phyloP scores from a whole-genome alignment of 2,329 filamentous ascomycete genomes.

The Botrytis aclada region DNA sequence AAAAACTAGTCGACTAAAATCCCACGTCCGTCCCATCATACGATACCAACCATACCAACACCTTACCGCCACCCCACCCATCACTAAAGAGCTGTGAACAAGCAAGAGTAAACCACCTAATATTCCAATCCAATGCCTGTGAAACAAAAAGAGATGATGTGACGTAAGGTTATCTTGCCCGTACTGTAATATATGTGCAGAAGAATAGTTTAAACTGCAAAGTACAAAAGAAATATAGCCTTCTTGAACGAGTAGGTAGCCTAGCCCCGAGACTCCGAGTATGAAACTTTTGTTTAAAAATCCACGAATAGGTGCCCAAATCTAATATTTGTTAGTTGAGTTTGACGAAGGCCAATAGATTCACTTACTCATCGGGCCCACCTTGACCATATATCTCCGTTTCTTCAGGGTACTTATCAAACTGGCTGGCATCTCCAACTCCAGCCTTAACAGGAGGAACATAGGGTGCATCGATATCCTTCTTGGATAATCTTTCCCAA shows the following conservation, averaged over 20 bases:
- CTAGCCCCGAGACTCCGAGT: not conserved
- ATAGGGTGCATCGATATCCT: constrained; percentile 97
- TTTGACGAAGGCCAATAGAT: constrained; percentile 32
- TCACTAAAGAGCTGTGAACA: not conserved
- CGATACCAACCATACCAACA: constrained; percentile 10
- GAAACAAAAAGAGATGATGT: constrained; percentile 21
- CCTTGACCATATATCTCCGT: constrained; percentile 82
- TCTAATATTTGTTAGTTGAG: constrained; percentile 21
- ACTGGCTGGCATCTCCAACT: constrained; percentile 92
- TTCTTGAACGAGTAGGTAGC: not conserved
- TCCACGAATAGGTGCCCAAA: constrained; percentile 30
- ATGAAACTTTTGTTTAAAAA: constrained; percentile 18
- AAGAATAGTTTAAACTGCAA: constrained; percentile 19
- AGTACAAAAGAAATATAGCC: constrained; percentile 17
- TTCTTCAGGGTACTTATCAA: constrained; percentile 97
- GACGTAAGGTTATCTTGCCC: constrained; percentile 15
- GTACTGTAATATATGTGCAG: constrained; percentile 29
- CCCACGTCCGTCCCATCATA: not conserved
- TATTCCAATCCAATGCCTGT: constrained; percentile 16
- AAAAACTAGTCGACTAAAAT: not conserved
- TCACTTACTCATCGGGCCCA: constrained; percentile 81
- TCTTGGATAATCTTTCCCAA: constrained; percentile 89
- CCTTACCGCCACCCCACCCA: constrained; percentile 4
- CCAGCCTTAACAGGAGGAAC: constrained; percentile 93
- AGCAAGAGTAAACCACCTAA: constrained; percentile 15